Conservation (phyloP, 352 stramenopile species). For the Discostella stelligera region DNA sequence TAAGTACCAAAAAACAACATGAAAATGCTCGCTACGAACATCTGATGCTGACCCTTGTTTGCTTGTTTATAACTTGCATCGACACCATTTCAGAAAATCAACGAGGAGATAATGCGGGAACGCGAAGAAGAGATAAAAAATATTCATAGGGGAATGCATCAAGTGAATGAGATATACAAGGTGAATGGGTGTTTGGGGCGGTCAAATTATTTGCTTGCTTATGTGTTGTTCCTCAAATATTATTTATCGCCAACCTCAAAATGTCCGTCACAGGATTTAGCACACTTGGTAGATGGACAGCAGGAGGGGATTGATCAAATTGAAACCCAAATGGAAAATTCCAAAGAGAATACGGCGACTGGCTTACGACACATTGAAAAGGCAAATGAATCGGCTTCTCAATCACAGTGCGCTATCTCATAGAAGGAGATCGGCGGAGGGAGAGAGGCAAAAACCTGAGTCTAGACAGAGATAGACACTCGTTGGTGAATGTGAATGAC, state of each 20-base stretch:
- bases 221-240: background rate
- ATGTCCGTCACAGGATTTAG: conserved; percentile 55
- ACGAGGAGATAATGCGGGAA: conserved; percentile 81
- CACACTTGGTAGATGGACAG: conserved; percentile 76
- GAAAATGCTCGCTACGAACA: background rate
- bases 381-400: conserved; percentile 65
- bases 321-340: conserved; percentile 77
- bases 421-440: background rate
- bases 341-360: conserved; percentile 64
- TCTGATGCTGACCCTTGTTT: conserved; percentile 3
- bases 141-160: conserved; percentile 81
- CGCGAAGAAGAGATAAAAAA: conserved; percentile 80
- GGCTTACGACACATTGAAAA: conserved; percentile 80
- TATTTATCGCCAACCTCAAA: background rate
- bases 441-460: too few relatives aligned
- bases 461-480: too few relatives aligned
- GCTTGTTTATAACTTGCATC: conserved; percentile 1
- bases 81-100: conserved; percentile 45
- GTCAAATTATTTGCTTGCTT: background rate
- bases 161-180: conserved; percentile 85
- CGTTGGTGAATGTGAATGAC: too few relatives aligned
- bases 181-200: background rate
- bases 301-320: conserved; percentile 81
- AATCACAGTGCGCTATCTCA: conserved; percentile 61
- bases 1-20: conserved; percentile 30